phyloP scores from a whole-genome alignment of 805 yeast species.

The Candida tibetensis region DNA sequence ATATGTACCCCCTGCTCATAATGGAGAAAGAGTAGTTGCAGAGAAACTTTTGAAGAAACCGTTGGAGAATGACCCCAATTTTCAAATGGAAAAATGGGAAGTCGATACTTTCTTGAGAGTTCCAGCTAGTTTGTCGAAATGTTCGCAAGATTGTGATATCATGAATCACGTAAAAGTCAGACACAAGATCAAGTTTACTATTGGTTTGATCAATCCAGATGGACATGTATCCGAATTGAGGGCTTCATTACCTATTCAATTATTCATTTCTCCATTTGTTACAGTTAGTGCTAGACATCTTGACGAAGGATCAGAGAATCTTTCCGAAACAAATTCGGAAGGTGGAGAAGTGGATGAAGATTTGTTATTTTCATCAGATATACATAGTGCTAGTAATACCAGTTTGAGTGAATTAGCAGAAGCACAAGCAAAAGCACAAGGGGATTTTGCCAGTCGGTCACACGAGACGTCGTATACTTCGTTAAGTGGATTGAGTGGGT shows the following conservation, averaged over 20 bases:
- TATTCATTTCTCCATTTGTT: constrained; percentile 80
- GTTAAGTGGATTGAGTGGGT: constrained; percentile 33
- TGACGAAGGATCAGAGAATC: constrained; percentile 16
- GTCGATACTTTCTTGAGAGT: constrained; percentile 55
- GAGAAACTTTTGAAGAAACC: constrained; percentile 47
- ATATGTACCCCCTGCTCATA: constrained; percentile 52
- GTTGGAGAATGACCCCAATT: constrained; percentile 41
- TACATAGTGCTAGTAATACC: constrained; percentile 17
- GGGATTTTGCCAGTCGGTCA: background rate
- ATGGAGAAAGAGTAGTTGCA: constrained; percentile 59
- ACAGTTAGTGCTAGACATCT: constrained; percentile 54
- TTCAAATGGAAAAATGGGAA: constrained; percentile 67
- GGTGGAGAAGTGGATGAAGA: constrained; percentile 23
- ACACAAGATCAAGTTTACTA: constrained; percentile 80
- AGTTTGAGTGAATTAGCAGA: constrained; percentile 22
- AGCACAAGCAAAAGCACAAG: constrained; percentile 6
- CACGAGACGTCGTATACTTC: constrained; percentile 26
- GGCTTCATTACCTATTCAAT: constrained; percentile 79
- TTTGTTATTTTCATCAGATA: constrained; percentile 25
- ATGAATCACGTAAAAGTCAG: constrained; percentile 71
- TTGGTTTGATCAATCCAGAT: constrained; percentile 80
- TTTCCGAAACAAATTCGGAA: constrained; percentile 1
- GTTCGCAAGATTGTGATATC: constrained; percentile 87
- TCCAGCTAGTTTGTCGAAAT: constrained; percentile 69
- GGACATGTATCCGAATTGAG: constrained; percentile 91